A percentile compares a stretch with the other conserved stretches of the same genome.
Conservation (phyloP, 169 alveolate genomes). For the Plasmodium fragile region DNA sequence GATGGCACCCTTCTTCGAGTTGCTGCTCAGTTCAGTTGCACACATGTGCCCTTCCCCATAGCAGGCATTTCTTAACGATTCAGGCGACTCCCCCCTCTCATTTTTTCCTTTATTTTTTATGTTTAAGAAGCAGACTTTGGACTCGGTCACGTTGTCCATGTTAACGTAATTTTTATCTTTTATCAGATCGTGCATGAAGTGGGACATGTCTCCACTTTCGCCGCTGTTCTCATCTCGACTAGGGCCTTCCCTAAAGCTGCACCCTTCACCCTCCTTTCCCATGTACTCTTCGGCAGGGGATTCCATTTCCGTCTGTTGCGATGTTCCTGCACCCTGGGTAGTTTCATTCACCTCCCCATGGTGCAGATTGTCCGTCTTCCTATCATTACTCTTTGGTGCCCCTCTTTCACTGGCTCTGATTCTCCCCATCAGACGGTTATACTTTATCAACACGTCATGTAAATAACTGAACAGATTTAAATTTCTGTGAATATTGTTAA, state of each 20-base stretch:
- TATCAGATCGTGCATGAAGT: slow-evolving; percentile 28
- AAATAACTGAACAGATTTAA: slow-evolving; percentile 27
- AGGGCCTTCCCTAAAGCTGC: background rate
- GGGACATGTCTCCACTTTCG: background rate
- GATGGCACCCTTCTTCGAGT: background rate
- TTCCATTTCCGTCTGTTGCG: background rate
- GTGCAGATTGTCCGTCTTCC: background rate
- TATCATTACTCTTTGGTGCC: background rate
- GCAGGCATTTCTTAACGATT: background rate
- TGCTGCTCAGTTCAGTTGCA: background rate
- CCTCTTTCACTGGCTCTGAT: background rate
- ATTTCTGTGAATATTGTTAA: slow-evolving; percentile 47
- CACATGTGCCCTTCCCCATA: background rate
- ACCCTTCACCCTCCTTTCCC: background rate
- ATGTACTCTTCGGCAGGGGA: background rate
- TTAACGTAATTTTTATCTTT: slow-evolving; percentile 18
- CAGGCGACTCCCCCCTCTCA: background rate
- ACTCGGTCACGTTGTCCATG: slow-evolving; percentile 10
- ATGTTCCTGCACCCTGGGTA: background rate
- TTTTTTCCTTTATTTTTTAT: slow-evolving; percentile 7
- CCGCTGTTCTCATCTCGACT: background rate
- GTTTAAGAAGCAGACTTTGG: slow-evolving; percentile 13
- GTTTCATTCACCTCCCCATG: background rate
- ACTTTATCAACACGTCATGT: slow-evolving; percentile 29
- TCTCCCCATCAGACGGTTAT: slow-evolving; percentile 5